Evolutionary conservation across 1,139 yeast genomes (phyloP), one percentile per base, ranked within the genome.

Genomic region (Suhomyces ambrosiae): DNA sequence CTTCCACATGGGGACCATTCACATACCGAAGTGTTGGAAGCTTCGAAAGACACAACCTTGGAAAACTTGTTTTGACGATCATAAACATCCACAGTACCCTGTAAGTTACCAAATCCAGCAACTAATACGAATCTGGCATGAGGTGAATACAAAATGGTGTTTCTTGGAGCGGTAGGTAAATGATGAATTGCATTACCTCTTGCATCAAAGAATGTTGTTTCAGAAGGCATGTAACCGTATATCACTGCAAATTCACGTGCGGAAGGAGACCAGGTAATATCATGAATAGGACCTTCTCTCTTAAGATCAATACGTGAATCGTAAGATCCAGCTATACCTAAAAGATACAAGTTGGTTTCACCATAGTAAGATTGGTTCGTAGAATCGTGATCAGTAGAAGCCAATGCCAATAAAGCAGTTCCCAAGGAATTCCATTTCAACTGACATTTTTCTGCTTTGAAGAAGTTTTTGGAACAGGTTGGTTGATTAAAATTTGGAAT

Each of bases 1-100:
- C 95, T 80, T 26, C 98, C 97, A 65, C 94, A 95, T n/a, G 99
- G 98, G 3, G 95, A 83, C 98, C 98, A 94, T 61, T 86, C 89
- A 61, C 97, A 90, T 32, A 85, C 95, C 19, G 95, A 85, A 9
- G 97, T 89, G 66, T 94, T 94, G 32, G 96, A 69, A 3, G 97
- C 98, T 58, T 87, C 89, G 58, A 92, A 86, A 23, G 88, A 76
- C 12, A 89, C 73, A 37, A 92, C 78, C 62, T 87, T 86, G 43
- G 74, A 65, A 61, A 89, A 92, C 62, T 86, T 86, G 58, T 85
- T 82, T 61, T 84, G 89, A 60, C 97, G 86, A 68, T 94, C 98
- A 59, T 90, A 84, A 45, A 94, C 85, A 58, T 94, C 97, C 46
- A 94, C 95, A 8, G 92, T 81, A 45, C 99, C 99, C 67, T 90